phyloP scores from a whole-genome alignment of 768 basidiomycete species.

The Psilocybe cubensis region DNA sequence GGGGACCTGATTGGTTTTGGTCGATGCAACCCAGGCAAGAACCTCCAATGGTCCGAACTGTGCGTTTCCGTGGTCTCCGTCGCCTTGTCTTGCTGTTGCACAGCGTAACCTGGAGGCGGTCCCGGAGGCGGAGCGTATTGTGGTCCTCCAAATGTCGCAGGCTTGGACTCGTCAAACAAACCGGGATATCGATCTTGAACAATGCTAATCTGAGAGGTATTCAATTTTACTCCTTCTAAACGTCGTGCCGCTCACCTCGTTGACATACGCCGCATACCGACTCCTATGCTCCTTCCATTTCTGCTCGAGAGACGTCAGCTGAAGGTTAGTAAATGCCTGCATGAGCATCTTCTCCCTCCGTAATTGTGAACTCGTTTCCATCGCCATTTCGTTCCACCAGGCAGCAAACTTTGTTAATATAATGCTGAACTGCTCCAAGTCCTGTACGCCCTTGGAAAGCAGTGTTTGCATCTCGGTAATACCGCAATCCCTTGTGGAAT shows the following conservation, averaged over 20 bases:
- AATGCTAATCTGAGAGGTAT: conserved; percentile 8
- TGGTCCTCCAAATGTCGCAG: not conserved
- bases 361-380: conserved; percentile 18
- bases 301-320: conserved; percentile 5
- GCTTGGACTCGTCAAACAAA: conserved; percentile 3
- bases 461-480: conserved; percentile 8
- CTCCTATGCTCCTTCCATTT: conserved; percentile 19
- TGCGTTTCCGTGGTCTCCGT: not conserved
- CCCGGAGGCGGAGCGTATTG: not conserved
- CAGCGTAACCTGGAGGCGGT: not conserved
- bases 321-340: conserved; percentile 3
- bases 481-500: conserved; percentile 3
- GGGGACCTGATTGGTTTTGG: not conserved
- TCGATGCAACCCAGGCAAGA: not conserved
- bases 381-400: conserved; percentile 22
- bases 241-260: conserved; percentile 12
- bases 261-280: conserved; percentile 18
- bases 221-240: not conserved
- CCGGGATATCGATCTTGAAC: conserved; percentile 18
- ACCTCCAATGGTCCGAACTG: not conserved
- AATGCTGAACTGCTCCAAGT: conserved; percentile 19
- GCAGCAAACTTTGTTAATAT: conserved; percentile 16
- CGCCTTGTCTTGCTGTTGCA: not conserved
- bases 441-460: conserved; percentile 14
- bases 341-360: conserved; percentile 1